These are phyloP conservation scores for Teunomyces pallodes DNA, from an alignment of 805 yeast genomes.

Conservation along the genomic window DNA sequence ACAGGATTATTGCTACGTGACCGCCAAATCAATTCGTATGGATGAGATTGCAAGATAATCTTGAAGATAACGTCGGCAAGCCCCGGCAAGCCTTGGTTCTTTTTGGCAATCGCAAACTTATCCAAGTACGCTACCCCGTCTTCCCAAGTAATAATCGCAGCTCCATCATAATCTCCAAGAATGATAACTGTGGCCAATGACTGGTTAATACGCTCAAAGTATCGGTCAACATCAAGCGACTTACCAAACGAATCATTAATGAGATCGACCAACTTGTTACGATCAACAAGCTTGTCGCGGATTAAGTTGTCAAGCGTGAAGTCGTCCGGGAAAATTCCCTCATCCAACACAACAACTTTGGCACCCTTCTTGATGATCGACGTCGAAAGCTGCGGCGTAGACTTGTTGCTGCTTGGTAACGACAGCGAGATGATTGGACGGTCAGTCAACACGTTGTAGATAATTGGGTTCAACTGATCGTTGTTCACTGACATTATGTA, in stretches of 20 bases:
- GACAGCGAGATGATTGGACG: constrained; percentile 89
- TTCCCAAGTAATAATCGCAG: constrained; percentile 90
- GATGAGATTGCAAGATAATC: constrained; percentile 64
- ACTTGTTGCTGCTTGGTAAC: constrained; percentile 60
- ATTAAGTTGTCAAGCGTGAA: constrained; percentile 41
- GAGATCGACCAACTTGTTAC: constrained; percentile 54
- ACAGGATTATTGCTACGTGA: constrained; percentile 85
- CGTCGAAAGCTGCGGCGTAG: constrained; percentile 64
- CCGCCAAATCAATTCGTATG: constrained; percentile 82
- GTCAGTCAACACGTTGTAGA: constrained; percentile 88
- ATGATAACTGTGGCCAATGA: constrained; percentile 74
- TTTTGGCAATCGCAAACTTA: constrained; percentile 85
- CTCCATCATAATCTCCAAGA: constrained; percentile 94
- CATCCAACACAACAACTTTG: constrained; percentile 46
- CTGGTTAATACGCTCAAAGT: constrained; percentile 62
- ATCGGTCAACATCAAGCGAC: constrained; percentile 61
- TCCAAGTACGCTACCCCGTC: constrained; percentile 73
- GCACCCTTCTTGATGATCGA: constrained; percentile 80
- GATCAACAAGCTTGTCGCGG: constrained; percentile 44
- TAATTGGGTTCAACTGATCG: constrained; percentile 73
- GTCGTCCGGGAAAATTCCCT: constrained; percentile 27
- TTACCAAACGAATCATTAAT: constrained; percentile 80
- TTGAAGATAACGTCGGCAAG: constrained; percentile 93
- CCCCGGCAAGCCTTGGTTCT: constrained; percentile 87
- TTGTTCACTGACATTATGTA: constrained; percentile 57